Base-by-base conservation (phyloP, 202 grass and related monocot species). In the Hordeum pubiflorum region DNA sequence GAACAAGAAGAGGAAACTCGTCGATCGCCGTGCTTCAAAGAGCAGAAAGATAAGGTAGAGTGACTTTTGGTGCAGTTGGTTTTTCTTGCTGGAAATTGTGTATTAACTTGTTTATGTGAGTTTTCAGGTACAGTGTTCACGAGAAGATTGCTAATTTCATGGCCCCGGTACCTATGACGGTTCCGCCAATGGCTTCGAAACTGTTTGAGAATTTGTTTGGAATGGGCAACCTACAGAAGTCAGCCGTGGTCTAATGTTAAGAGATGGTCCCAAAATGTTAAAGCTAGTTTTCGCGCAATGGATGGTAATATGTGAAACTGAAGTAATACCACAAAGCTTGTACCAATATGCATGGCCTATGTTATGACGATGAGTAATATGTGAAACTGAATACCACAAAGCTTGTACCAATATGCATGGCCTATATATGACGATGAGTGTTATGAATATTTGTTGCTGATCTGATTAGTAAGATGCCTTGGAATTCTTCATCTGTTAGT, bases 81-180 rank as follows among this genome's bases (percentile, higher is more conserved):
- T 44, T 72, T 72, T 54, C 2, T 15, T 33, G 17, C 27, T 0
- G 2, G 26, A 18, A 10, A 32, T 76, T 64, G 20, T 54, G 12
- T 69, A 18, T 70, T 58, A 31, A 59, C 31, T 37, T 43, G 9
- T 44, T 46, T 29, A 10, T 26, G 24, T 24, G 6, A 26, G 22
- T 54, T 32, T 80, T 50, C 63, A 97, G 94, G 88, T 97, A 97
- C 33, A 60, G 89, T 71, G 86, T 97, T 12, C 90, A 97, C 12
- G 90, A 97, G 80, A 94, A 97, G 82, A 87, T 97, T 57, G 85
- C 91, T 40, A 94, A 94, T 86, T 97, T 97, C 79, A 94, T 97
- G 92, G 88, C 92, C 52, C 90, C 88, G 0, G 38, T 88, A 32
- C 92, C 94, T 2, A 89, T 92, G 84, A 57, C 10, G 73, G 13